Conservation (phyloP, 2,329 filamentous ascomycete species). For the Cryoendolithus antarcticus region DNA sequence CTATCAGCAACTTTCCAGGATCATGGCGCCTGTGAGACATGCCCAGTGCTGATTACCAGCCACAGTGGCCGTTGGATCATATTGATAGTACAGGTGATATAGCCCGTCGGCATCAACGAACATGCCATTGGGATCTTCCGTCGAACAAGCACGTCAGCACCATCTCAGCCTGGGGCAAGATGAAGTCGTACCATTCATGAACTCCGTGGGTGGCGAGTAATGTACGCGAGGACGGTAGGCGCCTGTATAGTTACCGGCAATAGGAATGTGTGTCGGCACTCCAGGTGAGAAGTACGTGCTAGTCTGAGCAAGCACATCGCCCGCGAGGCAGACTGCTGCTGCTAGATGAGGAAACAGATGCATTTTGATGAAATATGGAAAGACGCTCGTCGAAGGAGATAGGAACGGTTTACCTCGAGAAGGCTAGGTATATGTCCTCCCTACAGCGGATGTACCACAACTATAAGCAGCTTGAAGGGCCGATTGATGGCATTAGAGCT, state of each 20-base stretch:
- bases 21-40: too few relatives aligned
- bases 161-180: not conserved
- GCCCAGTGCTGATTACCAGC: conserved; percentile 48
- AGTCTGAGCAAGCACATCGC: conserved; percentile 3
- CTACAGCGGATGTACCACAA: too few relatives aligned
- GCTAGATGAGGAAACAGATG: not conserved
- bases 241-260: conserved; percentile 9
- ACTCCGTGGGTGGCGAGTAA: conserved; percentile 17
- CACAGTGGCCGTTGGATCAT: conserved; percentile 35
- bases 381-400: too few relatives aligned
- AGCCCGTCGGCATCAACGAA: conserved; percentile 44
- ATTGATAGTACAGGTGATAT: conserved; percentile 54
- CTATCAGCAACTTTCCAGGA: too few relatives aligned
- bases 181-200: conserved; percentile 34
- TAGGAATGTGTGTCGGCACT: conserved; percentile 7
- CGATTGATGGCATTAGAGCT: too few relatives aligned
- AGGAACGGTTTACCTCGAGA: too few relatives aligned
- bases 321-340: not conserved
- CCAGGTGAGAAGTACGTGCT: conserved; percentile 16
- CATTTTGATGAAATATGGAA: not conserved
- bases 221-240: conserved; percentile 9
- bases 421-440: too few relatives aligned
- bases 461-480: too few relatives aligned
- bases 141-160: not conserved
- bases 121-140: conserved; percentile 54